A percentile compares a stretch with the other conserved stretches of the same genome.
These are phyloP conservation scores for Centella asiatica DNA, from an alignment of 129 eudicot species.

Conservation along the genomic window DNA sequence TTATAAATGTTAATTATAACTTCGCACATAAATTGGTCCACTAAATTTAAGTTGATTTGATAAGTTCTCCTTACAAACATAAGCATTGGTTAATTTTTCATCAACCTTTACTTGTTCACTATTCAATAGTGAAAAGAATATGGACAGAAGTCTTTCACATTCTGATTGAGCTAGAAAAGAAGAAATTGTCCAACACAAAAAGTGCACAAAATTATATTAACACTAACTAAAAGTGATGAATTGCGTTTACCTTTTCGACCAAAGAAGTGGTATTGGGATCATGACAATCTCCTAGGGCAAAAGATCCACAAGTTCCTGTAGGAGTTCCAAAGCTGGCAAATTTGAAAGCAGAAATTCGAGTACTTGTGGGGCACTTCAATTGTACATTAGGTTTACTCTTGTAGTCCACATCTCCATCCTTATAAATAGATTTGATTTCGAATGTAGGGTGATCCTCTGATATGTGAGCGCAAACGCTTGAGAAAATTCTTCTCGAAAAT, in stretches of 20 bases:
- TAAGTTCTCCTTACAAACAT: neutral
- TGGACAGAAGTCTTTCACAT: neutral
- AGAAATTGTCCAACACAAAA: neutral
- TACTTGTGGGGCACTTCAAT: slow-evolving; percentile 51
- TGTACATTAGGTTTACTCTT: slow-evolving; percentile 26
- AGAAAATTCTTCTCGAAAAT: slow-evolving; percentile 54
- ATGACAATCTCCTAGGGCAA: slow-evolving; percentile 66
- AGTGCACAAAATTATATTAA: neutral
- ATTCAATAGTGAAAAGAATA: neutral
- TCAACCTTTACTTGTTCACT: too few species aligned
- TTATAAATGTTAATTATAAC: neutral
- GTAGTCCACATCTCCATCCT: slow-evolving; percentile 10
- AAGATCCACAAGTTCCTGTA: slow-evolving; percentile 61
- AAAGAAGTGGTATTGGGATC: slow-evolving; percentile 53
- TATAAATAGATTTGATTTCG: slow-evolving; percentile 23
- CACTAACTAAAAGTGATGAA: neutral
- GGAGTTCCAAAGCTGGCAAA: slow-evolving; percentile 91
- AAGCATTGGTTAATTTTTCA: neutral
- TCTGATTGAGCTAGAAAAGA: neutral
- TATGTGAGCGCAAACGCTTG: slow-evolving; percentile 47
- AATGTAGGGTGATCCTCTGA: slow-evolving; percentile 74
- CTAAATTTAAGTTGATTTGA: too few species aligned
- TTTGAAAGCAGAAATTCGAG: slow-evolving; percentile 48
- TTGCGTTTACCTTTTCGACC: slow-evolving; percentile 46
- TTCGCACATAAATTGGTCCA: neutral